Percentiles rank a stretch among this genome's conserved stretches.
Evolutionary conservation across 83 land plant genomes (phyloP).

Genomic region (Larix sibirica): DNA sequence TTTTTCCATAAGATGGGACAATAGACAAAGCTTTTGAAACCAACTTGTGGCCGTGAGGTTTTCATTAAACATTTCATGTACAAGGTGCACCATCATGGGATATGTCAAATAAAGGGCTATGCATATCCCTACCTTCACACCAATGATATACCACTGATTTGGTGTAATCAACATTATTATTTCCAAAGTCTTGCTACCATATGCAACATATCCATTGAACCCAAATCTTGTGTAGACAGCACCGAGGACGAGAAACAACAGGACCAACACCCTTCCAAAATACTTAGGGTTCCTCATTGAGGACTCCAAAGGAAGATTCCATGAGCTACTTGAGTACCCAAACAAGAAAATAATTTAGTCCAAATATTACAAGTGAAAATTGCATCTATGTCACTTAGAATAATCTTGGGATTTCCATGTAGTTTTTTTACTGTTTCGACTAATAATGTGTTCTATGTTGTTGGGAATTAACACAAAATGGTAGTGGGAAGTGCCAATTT

Average conservation of each 20-base stretch:
- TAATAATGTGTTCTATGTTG: too few species aligned
- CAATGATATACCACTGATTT: conserved; percentile 23
- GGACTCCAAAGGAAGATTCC: conserved; percentile 38
- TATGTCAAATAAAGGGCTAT: conserved; percentile 37
- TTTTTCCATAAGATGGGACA: conserved; percentile 7
- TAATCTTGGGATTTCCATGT: too few species aligned
- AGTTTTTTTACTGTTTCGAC: too few species aligned
- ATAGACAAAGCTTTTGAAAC: neutral
- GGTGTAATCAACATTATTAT: conserved; percentile 38
- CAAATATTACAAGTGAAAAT: too few species aligned
- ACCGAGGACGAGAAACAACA: conserved; percentile 27
- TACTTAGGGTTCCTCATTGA: conserved; percentile 22
- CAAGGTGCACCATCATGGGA: conserved; percentile 52
- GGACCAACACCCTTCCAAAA: conserved; percentile 33
- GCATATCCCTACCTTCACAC: conserved; percentile 34
- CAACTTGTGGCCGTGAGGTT: conserved; percentile 15
- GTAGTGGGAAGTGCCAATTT: too few species aligned
- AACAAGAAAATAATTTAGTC: too few species aligned
- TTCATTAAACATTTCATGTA: too few species aligned
- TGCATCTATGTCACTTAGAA: too few species aligned
- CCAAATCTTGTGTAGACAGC: conserved; percentile 29
- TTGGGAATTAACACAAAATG: too few species aligned
- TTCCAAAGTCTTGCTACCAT: conserved; percentile 36
- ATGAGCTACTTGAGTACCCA: too few species aligned
- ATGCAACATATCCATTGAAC: conserved; percentile 39